A percentile compares a stretch with the other conserved stretches of the same genome.
Evolutionary conservation across 2,329 filamentous ascomycete species (phyloP).

Genomic region (Scleromitrula shiraiana): DNA sequence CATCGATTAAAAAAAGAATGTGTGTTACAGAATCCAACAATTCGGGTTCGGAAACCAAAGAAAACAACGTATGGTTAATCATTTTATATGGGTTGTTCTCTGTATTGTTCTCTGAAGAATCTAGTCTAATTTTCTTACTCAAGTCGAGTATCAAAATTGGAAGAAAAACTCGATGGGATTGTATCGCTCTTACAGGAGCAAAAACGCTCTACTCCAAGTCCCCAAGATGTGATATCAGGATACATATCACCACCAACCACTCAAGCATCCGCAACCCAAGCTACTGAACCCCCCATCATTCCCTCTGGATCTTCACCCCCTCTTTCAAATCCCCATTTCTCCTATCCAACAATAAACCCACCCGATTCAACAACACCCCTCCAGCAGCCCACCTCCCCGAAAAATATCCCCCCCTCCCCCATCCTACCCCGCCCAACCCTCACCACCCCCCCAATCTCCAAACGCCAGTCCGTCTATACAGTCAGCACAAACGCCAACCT

Average conservation of each 20-base stretch:
- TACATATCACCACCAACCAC: neutral
- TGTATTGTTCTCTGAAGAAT: too few relatives aligned
- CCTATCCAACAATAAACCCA: too few relatives aligned
- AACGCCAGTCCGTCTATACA: neutral
- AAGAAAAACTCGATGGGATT: slow-evolving; percentile 6
- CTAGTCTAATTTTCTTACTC: neutral
- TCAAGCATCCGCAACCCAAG: too few relatives aligned
- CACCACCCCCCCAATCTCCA: neutral
- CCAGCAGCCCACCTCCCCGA: too few relatives aligned
- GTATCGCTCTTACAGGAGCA: neutral
- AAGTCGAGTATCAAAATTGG: slow-evolving; percentile 4
- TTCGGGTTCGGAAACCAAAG: neutral
- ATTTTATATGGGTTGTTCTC: neutral
- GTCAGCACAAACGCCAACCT: slow-evolving; percentile 3
- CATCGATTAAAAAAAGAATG: slow-evolving; percentile 7
- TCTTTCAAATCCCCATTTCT: too few relatives aligned
- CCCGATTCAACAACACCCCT: too few relatives aligned
- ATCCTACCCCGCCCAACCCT: too few relatives aligned
- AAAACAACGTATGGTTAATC: slow-evolving; percentile 4
- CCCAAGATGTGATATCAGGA: neutral
- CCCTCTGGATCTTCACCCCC: too few relatives aligned
- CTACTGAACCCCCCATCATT: too few relatives aligned
- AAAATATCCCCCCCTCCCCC: too few relatives aligned
- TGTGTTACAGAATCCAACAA: neutral
- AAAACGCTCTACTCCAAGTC: neutral